Conservation (phyloP, 108 stramenopile species). For the Skeletonema grethae region DNA sequence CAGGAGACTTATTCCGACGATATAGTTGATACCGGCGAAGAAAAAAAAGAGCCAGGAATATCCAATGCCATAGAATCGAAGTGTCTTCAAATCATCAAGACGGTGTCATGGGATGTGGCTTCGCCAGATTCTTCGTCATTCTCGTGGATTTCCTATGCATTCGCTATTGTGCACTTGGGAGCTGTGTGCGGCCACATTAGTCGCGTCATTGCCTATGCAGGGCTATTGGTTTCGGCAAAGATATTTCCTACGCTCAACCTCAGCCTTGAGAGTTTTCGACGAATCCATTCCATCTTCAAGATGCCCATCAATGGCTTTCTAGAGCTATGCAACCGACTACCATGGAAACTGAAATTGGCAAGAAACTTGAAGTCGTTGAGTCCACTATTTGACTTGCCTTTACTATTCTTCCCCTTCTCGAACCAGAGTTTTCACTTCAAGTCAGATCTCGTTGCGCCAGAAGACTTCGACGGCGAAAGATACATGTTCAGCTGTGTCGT, state of each 20-base stretch:
- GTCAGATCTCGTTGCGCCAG: slow-evolving; percentile 65
- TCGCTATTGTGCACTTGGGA: slow-evolving; percentile 71
- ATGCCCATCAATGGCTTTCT: slow-evolving; percentile 49
- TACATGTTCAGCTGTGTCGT: slow-evolving; percentile 79
- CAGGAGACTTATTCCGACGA: background rate
- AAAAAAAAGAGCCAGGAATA: slow-evolving; percentile 42
- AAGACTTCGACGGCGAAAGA: slow-evolving; percentile 70
- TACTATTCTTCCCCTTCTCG: slow-evolving; percentile 87
- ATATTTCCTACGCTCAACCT: slow-evolving; percentile 56
- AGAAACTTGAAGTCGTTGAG: slow-evolving; percentile 44
- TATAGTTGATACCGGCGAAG: slow-evolving; percentile 7
- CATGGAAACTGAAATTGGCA: slow-evolving; percentile 13
- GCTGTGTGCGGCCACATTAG: slow-evolving; percentile 67
- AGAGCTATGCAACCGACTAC: slow-evolving; percentile 27
- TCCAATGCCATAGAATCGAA: slow-evolving; percentile 20
- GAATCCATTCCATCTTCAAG: slow-evolving; percentile 55
- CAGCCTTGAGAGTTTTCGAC: slow-evolving; percentile 33
- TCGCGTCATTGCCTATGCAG: slow-evolving; percentile 63
- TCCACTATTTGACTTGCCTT: slow-evolving; percentile 74
- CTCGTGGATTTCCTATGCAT: slow-evolving; percentile 75
- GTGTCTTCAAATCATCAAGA: slow-evolving; percentile 41
- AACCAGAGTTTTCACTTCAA: slow-evolving; percentile 71
- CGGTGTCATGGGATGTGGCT: slow-evolving; percentile 71
- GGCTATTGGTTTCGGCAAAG: slow-evolving; percentile 58
- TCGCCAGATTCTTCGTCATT: slow-evolving; percentile 56